Evolutionary conservation across 768 basidiomycete species (phyloP), one percentile per base, ranked within the genome.

Genomic region (Termitomyces sp.): DNA sequence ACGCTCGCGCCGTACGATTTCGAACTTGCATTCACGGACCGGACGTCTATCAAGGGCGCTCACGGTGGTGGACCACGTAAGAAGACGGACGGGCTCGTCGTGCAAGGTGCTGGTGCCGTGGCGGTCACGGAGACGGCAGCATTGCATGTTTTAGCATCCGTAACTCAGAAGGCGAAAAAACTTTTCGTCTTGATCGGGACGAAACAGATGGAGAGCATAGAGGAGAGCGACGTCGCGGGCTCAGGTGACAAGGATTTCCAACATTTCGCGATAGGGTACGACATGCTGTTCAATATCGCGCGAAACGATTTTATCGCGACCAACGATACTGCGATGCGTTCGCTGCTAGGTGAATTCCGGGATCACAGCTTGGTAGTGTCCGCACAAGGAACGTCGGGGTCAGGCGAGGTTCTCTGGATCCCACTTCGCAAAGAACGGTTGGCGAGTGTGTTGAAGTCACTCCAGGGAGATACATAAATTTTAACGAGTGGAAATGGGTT

Each of bases 271-370:
- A 76, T 84, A 56, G 76, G 74, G 24, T 86, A 87, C 59, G 82
- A 87, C 58, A 77, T 79, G 8, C 69, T 94, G 14, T 94, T 92
- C 70, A 82, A 78, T 53, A 70, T 80, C 15, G 91, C 92, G 9
- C 74, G 88, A 51, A 88, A 90, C 46, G 79, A 89, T 45, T 96
- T 98, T 62, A 82, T 98, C 46, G 93, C 95, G 10, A 87, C 89
- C 40, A 93, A 85, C 67, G 93, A 95, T 61, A 88, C 87, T 3
- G 83, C 93, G 37, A 75, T 96, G 64, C 78, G 88, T 42, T 81
- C 91, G 9, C 74, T 96, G 34, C 72, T 98, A 50, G 85, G 85
- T 12, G 97, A 98, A 70, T 98, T 95, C 69, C 80, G 82, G 62
- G 97, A 98, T 68, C 97, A 99, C 60, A 84, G 83, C 2, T 66